phyloP scores from a whole-genome alignment of 495 filamentous ascomycete species.

The Umbilicaria muhlenbergii region DNA sequence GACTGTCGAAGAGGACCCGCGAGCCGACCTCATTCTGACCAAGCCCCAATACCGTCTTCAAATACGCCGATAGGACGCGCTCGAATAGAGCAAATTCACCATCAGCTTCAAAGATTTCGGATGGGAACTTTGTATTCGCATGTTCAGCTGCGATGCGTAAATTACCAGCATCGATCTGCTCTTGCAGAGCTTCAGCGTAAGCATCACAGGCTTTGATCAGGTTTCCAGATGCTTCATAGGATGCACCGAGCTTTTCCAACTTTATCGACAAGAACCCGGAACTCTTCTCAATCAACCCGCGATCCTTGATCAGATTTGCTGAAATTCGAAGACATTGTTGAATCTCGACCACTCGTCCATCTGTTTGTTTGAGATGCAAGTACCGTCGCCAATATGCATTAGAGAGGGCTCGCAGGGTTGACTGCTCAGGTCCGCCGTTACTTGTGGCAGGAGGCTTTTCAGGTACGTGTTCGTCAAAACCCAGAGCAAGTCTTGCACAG shows the following conservation, averaged over 20 bases:
- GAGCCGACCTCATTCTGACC: not conserved
- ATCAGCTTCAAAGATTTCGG: slow-evolving; percentile 12
- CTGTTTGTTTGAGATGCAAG: slow-evolving; percentile 29
- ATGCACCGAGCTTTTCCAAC: slow-evolving; percentile 34
- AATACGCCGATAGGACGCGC: slow-evolving; percentile 28
- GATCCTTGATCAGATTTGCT: slow-evolving; percentile 26
- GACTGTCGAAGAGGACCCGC: slow-evolving; percentile 26
- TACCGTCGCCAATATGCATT: slow-evolving; percentile 64
- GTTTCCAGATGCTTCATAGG: slow-evolving; percentile 25
- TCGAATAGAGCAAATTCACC: slow-evolving; percentile 20
- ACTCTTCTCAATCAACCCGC: slow-evolving; percentile 24
- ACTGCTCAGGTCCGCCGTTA: slow-evolving; percentile 6
- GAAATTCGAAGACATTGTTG: slow-evolving; percentile 32
- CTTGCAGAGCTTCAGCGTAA: slow-evolving; percentile 28
- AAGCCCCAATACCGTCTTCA: slow-evolving; percentile 24
- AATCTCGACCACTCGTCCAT: slow-evolving; percentile 21
- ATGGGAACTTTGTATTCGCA: slow-evolving; percentile 11
- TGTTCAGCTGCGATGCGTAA: slow-evolving; percentile 21
- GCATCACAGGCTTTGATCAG: slow-evolving; percentile 21
- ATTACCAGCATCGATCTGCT: slow-evolving; percentile 29
- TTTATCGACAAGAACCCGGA: slow-evolving; percentile 36
- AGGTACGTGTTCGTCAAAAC: slow-evolving; percentile 22
- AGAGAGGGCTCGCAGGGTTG: slow-evolving; percentile 43
- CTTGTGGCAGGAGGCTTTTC: slow-evolving; percentile 12
- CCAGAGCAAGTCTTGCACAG: slow-evolving; percentile 31